Evolutionary conservation across 768 basidiomycete genomes (phyloP).

Genomic region (Amyloporia xantha): DNA sequence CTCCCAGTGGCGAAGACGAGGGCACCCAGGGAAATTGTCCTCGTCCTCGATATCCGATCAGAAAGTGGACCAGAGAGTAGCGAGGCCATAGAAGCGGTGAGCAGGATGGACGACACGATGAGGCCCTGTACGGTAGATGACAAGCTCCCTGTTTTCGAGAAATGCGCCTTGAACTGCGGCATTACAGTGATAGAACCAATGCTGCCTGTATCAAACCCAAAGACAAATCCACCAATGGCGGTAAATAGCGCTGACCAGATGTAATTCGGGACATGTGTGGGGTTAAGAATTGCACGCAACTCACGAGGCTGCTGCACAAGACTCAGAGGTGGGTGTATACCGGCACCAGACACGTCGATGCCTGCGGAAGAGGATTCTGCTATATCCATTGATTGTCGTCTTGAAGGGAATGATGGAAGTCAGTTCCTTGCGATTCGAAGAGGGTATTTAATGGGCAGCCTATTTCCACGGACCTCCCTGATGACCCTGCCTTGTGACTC

Average conservation of each 20-base stretch:
- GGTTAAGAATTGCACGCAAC: not conserved
- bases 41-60: constrained; percentile 40
- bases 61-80: constrained; percentile 36
- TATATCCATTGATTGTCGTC: not conserved
- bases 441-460: too few relatives aligned
- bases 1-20: constrained; percentile 37
- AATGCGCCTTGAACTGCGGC: constrained; percentile 35
- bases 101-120: constrained; percentile 36
- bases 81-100: constrained; percentile 35
- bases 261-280: constrained; percentile 16
- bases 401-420: too few relatives aligned
- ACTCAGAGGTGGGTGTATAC: not conserved
- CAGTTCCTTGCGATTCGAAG: too few relatives aligned
- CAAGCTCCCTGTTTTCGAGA: constrained; percentile 24
- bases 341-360: not conserved
- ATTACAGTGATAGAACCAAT: constrained; percentile 43
- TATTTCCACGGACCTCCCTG: too few relatives aligned
- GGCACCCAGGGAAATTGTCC: constrained; percentile 37
- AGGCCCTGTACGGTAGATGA: constrained; percentile 35
- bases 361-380: not conserved
- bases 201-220: constrained; percentile 30
- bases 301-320: constrained; percentile 1
- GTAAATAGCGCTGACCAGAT: constrained; percentile 26
- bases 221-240: constrained; percentile 28
- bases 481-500: too few relatives aligned